A percentile compares a stretch with the other conserved stretches of the same genome.
Evolutionary conservation across 2,329 filamentous ascomycete species (phyloP).

Genomic region (Ceratocystis variospora): DNA sequence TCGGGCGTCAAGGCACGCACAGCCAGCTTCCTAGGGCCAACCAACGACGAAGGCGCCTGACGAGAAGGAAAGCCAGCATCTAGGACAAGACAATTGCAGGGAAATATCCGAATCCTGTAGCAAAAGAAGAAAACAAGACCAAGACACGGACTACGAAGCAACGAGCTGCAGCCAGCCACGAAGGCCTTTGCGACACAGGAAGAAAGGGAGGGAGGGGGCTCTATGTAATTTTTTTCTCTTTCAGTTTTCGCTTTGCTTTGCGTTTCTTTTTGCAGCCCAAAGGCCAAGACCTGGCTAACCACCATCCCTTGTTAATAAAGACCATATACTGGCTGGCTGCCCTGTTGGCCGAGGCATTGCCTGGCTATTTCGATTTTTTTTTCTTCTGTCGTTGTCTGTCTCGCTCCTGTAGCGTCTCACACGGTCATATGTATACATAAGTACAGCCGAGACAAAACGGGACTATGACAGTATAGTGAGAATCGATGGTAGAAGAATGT

Average conservation of each 20-base stretch:
- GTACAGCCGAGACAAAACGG: neutral
- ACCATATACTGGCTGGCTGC: no score
- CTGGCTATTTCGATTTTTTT: neutral
- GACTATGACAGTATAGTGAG: neutral
- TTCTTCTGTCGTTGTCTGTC: neutral
- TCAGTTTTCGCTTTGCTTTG: neutral
- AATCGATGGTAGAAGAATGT: neutral
- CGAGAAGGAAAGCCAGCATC: neutral
- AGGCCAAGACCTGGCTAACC: neutral
- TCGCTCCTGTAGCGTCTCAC: neutral
- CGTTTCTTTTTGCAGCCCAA: neutral
- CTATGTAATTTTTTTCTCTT: neutral
- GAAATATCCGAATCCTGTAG: neutral
- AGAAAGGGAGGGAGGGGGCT: neutral
- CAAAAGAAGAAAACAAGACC: neutral
- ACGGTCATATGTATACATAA: neutral
- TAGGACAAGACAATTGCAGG: neutral
- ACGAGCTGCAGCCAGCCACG: neutral
- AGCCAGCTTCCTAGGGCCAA: neutral
- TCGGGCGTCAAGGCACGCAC: neutral
- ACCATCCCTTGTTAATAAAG: neutral
- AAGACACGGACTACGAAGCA: slow-evolving; percentile 1
- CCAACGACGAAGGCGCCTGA: neutral
- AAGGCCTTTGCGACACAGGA: neutral
- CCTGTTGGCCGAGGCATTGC: neutral